phyloP scores from a whole-genome alignment of 805 yeast genomes.

The Teunomyces barrocoloradensis region DNA sequence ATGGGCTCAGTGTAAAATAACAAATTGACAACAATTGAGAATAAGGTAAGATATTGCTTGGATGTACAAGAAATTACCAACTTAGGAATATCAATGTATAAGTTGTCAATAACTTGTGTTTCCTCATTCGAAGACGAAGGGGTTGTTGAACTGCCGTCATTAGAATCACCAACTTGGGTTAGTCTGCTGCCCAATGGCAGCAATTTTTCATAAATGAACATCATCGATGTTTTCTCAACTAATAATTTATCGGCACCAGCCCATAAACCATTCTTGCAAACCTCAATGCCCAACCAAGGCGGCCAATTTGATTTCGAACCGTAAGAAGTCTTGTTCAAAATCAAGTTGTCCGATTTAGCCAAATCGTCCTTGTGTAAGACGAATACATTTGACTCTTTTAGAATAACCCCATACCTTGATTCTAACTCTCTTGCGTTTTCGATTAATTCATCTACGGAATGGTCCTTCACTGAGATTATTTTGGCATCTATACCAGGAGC shows the following conservation, averaged over 20 bases:
- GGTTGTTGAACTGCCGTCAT: not conserved
- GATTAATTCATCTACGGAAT: conserved; percentile 28
- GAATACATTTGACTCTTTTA: conserved; percentile 70
- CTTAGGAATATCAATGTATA: conserved; percentile 67
- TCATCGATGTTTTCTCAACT: conserved; percentile 61
- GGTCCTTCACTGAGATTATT: conserved; percentile 60
- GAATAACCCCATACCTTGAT: conserved; percentile 64
- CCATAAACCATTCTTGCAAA: conserved; percentile 46
- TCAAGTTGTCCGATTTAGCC: conserved; percentile 33
- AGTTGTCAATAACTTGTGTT: conserved; percentile 18
- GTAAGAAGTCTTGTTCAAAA: conserved; percentile 51
- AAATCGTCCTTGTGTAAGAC: conserved; percentile 54
- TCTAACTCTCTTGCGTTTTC: conserved; percentile 45
- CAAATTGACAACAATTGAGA: conserved; percentile 59
- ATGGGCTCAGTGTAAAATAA: conserved; percentile 74
- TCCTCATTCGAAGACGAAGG: not conserved
- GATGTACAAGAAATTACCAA: conserved; percentile 70
- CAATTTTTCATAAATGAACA: conserved; percentile 53
- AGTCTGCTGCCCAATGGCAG: conserved; percentile 25
- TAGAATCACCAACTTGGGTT: conserved; percentile 6
- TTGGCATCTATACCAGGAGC: conserved; percentile 71
- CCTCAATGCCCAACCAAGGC: conserved; percentile 80
- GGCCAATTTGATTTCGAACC: conserved; percentile 77
- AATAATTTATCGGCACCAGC: conserved; percentile 49
- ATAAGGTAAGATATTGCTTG: conserved; percentile 65